Conservation (phyloP, 2,329 filamentous ascomycete species). For the Xenoacremonium recifei region DNA sequence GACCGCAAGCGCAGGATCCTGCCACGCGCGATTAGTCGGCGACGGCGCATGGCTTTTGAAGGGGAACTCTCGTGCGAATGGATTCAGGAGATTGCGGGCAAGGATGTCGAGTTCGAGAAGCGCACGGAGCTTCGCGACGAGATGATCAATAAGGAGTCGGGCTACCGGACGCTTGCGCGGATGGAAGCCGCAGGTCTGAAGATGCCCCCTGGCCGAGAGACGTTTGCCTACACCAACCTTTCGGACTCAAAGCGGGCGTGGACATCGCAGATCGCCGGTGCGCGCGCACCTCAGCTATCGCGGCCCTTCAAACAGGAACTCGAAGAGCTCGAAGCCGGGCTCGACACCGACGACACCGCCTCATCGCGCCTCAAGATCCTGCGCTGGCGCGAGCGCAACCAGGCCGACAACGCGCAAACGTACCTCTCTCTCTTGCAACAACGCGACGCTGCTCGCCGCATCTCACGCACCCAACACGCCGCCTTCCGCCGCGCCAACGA, state of each 20-base stretch:
- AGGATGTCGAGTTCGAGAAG: conserved; percentile 29
- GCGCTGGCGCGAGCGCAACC: conserved; percentile 25
- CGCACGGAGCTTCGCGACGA: conserved; percentile 41
- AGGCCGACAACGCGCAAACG: conserved; percentile 14
- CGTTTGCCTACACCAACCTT: conserved; percentile 23
- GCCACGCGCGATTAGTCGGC: conserved; percentile 55
- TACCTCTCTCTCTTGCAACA: conserved; percentile 34
- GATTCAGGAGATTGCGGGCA: conserved; percentile 56
- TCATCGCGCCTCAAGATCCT: conserved; percentile 26
- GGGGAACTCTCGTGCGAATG: conserved; percentile 60
- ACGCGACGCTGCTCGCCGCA: conserved; percentile 25
- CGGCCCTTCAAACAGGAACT: conserved; percentile 45
- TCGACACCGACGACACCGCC: conserved; percentile 7
- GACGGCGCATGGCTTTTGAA: conserved; percentile 58
- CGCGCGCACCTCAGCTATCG: conserved; percentile 25
- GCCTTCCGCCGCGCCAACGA: conserved; percentile 27
- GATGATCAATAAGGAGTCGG: conserved; percentile 47
- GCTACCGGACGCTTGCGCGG: conserved; percentile 35
- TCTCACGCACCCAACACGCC: conserved; percentile 13
- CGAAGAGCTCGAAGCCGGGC: conserved; percentile 34
- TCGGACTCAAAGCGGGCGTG: conserved; percentile 1
- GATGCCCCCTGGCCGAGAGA: conserved; percentile 46
- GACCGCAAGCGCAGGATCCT: conserved; percentile 59
- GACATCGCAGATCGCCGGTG: conserved; percentile 30
- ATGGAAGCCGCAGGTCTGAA: conserved; percentile 45